These are phyloP conservation scores for Lasiodiplodia hormozganensis DNA, from an alignment of 2,329 filamentous ascomycete species.

Conservation along the genomic window DNA sequence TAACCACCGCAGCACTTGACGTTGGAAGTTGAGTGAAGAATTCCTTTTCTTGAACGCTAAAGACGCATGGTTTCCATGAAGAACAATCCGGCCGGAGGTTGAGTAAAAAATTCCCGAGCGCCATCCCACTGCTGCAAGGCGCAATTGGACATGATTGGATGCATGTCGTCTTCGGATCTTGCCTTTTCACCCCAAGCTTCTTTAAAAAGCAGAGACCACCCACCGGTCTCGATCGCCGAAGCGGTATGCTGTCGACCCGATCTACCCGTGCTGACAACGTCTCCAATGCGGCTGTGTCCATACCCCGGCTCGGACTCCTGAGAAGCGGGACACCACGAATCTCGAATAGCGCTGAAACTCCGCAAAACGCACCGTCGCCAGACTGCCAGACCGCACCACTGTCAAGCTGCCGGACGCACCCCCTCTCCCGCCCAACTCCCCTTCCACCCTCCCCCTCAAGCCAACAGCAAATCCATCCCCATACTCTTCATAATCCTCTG, in stretches of 20 bases:
- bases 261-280: neutral
- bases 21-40: neutral
- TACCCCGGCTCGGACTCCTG: neutral
- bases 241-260: neutral
- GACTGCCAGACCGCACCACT: too few species aligned
- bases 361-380: too few species aligned
- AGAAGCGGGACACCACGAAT: neutral
- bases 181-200: neutral
- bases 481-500: conserved; percentile 26
- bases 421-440: too few species aligned
- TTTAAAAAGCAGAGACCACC: neutral
- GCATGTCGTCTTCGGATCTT: neutral
- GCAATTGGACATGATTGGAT: neutral
- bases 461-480: conserved; percentile 27
- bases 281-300: neutral
- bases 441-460: neutral
- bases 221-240: neutral
- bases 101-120: neutral
- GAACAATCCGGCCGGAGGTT: neutral
- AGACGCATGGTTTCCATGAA: neutral
- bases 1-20: neutral
- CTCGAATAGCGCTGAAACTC: neutral
- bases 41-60: neutral
- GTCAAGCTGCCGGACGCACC: too few species aligned
- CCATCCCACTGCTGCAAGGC: neutral